phyloP scores from a whole-genome alignment of 202 grass and related monocot species.

The Elaeis oleifera region DNA sequence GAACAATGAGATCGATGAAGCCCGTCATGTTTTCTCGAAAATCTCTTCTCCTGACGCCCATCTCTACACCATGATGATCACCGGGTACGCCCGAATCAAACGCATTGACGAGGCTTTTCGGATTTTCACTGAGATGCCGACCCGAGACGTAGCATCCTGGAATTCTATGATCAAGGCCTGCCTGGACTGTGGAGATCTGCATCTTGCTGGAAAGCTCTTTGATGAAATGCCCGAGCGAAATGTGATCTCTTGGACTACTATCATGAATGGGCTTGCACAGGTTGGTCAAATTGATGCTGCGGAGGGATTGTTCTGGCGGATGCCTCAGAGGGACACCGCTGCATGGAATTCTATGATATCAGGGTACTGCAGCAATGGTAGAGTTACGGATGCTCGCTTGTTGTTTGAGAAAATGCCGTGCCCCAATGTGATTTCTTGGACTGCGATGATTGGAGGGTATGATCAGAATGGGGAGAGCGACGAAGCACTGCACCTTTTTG shows the following conservation, averaged over 20 bases:
- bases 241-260: constrained; percentile 34
- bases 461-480: constrained; percentile 36
- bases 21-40: constrained; percentile 8
- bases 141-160: constrained; percentile 16
- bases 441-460: constrained; percentile 44
- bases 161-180: constrained; percentile 20
- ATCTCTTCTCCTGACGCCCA: constrained; percentile 10
- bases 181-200: constrained; percentile 5
- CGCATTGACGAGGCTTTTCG: constrained; percentile 24
- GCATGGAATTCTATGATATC: constrained; percentile 41
- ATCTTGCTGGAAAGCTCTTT: constrained; percentile 17
- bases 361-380: constrained; percentile 27
- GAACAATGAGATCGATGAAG: constrained; percentile 27
- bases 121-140: constrained; percentile 27
- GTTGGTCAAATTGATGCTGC: constrained; percentile 21
- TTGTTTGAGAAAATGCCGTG: constrained; percentile 40
- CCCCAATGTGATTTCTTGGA: constrained; percentile 47
- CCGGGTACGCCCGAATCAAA: constrained; percentile 8
- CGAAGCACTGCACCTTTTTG: constrained; percentile 27
- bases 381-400: constrained; percentile 18
- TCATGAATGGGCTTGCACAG: constrained; percentile 16
- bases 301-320: constrained; percentile 29
- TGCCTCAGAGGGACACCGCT: constrained; percentile 32
- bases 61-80: constrained; percentile 27
- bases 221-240: constrained; percentile 32